Percentiles rank a stretch among this genome's conserved stretches.
phyloP scores from a whole-genome alignment of 2,329 filamentous ascomycete species.

The Cytospora chrysosperma region DNA sequence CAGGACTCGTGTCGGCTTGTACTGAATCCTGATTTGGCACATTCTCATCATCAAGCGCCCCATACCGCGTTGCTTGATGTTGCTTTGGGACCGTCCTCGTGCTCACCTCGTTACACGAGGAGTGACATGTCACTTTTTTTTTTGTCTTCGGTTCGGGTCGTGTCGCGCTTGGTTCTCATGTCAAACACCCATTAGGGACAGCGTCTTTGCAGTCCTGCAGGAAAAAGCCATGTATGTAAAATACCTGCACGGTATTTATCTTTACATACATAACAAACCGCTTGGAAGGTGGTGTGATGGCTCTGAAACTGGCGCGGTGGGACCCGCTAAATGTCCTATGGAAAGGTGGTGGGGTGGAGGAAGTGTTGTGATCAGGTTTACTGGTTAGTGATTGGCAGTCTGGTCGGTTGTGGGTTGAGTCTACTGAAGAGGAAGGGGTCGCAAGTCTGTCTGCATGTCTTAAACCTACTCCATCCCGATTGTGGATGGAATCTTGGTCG shows the following conservation, averaged over 20 bases:
- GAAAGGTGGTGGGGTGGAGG: background rate
- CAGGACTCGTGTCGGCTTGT: background rate
- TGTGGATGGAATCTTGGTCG: no score
- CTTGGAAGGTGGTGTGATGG: constrained; percentile 1
- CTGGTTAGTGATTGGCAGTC: background rate
- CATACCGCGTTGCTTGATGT: background rate
- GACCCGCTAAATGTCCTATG: background rate
- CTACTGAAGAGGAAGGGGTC: background rate
- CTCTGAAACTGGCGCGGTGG: background rate
- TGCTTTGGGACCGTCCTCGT: background rate
- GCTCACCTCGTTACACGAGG: background rate
- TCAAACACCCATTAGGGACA: background rate
- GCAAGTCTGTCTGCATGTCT: constrained; percentile 12
- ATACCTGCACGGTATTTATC: background rate
- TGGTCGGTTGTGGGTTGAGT: background rate
- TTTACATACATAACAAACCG: background rate
- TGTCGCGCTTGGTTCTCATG: constrained; percentile 6
- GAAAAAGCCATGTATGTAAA: background rate
- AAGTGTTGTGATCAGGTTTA: constrained; percentile 12
- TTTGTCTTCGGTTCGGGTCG: constrained; percentile 9
- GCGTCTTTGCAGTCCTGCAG: background rate
- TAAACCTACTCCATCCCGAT: background rate
- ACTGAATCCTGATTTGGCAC: background rate
- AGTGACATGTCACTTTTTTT: background rate
- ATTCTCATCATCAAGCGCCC: background rate